phyloP scores from a whole-genome alignment of 2,329 filamentous ascomycete genomes.

The Colletotrichum somersetense region DNA sequence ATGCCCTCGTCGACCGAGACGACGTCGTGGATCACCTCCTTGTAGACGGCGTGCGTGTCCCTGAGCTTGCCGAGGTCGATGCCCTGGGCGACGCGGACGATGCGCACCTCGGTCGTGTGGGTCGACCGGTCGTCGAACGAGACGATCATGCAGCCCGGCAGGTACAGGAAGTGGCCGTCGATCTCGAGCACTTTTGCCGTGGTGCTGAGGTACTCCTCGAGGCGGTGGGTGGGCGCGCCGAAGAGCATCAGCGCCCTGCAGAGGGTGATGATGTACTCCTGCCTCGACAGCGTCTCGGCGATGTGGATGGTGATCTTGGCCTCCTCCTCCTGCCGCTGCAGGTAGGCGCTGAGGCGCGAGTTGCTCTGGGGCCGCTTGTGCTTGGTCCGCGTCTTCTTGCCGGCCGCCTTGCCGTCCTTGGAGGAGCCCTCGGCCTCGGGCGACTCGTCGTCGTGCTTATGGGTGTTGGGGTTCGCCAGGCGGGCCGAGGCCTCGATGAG shows the following conservation, averaged over 20 bases:
- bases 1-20: slow-evolving; percentile 71
- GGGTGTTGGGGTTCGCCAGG: slow-evolving; percentile 53
- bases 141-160: slow-evolving; percentile 92
- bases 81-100: slow-evolving; percentile 69
- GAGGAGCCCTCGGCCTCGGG: slow-evolving; percentile 39
- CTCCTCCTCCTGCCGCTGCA: slow-evolving; percentile 58
- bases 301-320: slow-evolving; percentile 63
- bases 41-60: slow-evolving; percentile 73
- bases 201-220: slow-evolving; percentile 92
- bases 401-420: slow-evolving; percentile 39
- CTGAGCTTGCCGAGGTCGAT: slow-evolving; percentile 72
- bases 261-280: slow-evolving; percentile 85
- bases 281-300: slow-evolving; percentile 78
- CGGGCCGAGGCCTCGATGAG: slow-evolving; percentile 61
- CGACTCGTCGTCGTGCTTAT: slow-evolving; percentile 42
- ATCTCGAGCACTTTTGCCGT: slow-evolving; percentile 86
- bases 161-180: slow-evolving; percentile 88
- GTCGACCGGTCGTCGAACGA: slow-evolving; percentile 82
- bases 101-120: slow-evolving; percentile 75
- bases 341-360: slow-evolving; percentile 53
- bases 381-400: slow-evolving; percentile 51
- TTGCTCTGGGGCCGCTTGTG: slow-evolving; percentile 54
- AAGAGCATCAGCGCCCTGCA: slow-evolving; percentile 89
- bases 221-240: slow-evolving; percentile 88
- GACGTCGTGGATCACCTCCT: slow-evolving; percentile 72